Evolutionary conservation across 768 basidiomycete genomes (phyloP), one percentile per base, ranked within the genome.

Genomic region (Coprinopsis cinerea): DNA sequence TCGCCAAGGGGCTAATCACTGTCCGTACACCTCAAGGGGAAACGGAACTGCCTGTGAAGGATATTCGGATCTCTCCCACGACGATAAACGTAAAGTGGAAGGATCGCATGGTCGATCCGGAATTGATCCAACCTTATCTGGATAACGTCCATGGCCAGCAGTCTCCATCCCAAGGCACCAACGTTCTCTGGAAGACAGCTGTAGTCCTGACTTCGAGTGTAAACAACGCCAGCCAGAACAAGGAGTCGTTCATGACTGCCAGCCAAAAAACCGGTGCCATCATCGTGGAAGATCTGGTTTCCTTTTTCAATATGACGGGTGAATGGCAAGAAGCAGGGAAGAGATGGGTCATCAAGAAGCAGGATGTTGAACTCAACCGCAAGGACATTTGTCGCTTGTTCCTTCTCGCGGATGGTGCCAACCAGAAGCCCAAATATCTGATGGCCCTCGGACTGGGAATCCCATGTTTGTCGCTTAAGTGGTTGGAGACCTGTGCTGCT

Each of bases 381-480:
- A 54, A 53, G 51, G 60, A 24, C 2, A 65, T 80, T 30, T 62
- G 77, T 14, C 74, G 77, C 13, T 71, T 85, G 20, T 88, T 88
- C 64, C 69, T 90, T 34, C 53, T 90, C 14, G 78, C 87, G 0
- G 82, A 88, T 53, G 77, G 81, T 13, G 62, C 74, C 7, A 79
- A 74, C 55, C 77, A 80, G 49, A 92, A 88, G 56, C 78, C 85
- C 9, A 94, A 93, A 64, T 92, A 78, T 58, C 70, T 95, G 47
- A 74, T 84, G 2, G 88, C 91, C 4, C 75, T 97, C 27, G 91
- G 88, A 0, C 69, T 92, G 34, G 92, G 92, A 10, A 82, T 96
- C 45, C 93, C 93, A 2, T 92, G 89, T 55, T 58, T 96, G 22
- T 76, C 74, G 1, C 62, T 73, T 4, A 66, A 72, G 10, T 92